phyloP scores from a whole-genome alignment of 345 rosid species.

The Aegle marmelos region DNA sequence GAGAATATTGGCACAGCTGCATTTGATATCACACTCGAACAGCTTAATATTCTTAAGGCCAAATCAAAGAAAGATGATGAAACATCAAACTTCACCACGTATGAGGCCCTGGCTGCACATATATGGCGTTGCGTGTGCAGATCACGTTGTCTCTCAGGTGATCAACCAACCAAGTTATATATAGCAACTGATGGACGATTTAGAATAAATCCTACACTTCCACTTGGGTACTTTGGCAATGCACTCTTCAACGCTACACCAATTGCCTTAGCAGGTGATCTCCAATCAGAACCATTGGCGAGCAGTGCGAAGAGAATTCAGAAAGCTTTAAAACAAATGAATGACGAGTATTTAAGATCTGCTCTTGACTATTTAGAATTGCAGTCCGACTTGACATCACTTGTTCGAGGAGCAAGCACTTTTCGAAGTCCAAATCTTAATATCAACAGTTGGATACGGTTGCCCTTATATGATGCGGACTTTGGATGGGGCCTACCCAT shows the following conservation, averaged over 20 bases:
- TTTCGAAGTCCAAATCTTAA: constrained; percentile 60
- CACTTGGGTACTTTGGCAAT: constrained; percentile 45
- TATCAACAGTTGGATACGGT: constrained; percentile 44
- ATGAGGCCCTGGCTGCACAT: constrained; percentile 22
- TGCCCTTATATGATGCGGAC: constrained; percentile 49
- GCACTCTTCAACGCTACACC: constrained; percentile 31
- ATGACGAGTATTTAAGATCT: constrained; percentile 43
- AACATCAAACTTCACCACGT: neutral
- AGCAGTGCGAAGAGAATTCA: constrained; percentile 29
- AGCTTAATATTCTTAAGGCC: constrained; percentile 19
- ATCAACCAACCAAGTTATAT: constrained; percentile 19
- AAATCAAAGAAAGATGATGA: neutral
- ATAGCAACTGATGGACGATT: constrained; percentile 35
- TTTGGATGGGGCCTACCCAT: constrained; percentile 69
- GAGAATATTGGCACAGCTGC: neutral
- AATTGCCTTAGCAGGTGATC: constrained; percentile 9
- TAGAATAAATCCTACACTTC: constrained; percentile 40
- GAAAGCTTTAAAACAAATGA: constrained; percentile 22
- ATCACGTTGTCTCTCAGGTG: constrained; percentile 19
- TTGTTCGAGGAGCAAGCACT: constrained; percentile 30
- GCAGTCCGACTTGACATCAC: constrained; percentile 18
- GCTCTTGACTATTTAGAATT: constrained; percentile 33
- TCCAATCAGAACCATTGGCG: constrained; percentile 27
- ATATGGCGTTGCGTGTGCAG: constrained; percentile 33
- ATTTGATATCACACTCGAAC: constrained; percentile 16